phyloP scores from a whole-genome alignment of 805 yeast species.

The Komagataella ulmi region DNA sequence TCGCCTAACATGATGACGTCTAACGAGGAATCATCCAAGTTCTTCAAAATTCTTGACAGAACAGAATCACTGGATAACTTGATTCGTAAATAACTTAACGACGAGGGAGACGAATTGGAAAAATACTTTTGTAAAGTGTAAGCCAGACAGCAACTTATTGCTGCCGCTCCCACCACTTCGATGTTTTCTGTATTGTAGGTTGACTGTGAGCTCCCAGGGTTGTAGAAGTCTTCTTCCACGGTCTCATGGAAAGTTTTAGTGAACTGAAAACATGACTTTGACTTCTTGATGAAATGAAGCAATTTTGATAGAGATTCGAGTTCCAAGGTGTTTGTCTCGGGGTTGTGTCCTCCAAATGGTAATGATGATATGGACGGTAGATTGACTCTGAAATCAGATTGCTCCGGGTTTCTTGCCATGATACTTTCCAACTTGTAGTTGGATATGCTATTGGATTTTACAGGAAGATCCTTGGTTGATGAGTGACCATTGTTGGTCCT shows the following conservation, averaged over 20 bases:
- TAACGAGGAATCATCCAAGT: conserved; percentile 25
- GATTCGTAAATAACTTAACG: conserved; percentile 34
- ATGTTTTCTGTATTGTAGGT: conserved; percentile 26
- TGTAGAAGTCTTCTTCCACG: conserved; percentile 4
- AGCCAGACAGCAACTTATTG: conserved; percentile 40
- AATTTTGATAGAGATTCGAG: conserved; percentile 18
- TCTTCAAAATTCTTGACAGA: conserved; percentile 30
- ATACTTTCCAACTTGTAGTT: not conserved
- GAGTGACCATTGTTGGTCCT: conserved; percentile 1
- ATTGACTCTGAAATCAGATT: not conserved
- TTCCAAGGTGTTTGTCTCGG: conserved; percentile 1
- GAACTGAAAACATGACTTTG: conserved; percentile 47
- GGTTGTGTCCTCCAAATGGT: not conserved
- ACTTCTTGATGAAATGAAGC: conserved; percentile 38
- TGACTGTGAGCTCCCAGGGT: conserved; percentile 1
- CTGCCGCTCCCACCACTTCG: conserved; percentile 42
- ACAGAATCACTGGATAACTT: conserved; percentile 21
- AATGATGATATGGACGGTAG: not conserved
- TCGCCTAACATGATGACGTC: conserved; percentile 27
- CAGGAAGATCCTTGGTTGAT: not conserved
- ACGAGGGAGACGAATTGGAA: conserved; percentile 35
- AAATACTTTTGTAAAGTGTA: conserved; percentile 55
- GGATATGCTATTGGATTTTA: not conserved
- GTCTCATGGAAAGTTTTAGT: conserved; percentile 8
- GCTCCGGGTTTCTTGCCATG: not conserved